These are phyloP conservation scores for Cryphonectria carpinicola DNA, from an alignment of 2,329 filamentous ascomycete genomes.

Conservation along the genomic window DNA sequence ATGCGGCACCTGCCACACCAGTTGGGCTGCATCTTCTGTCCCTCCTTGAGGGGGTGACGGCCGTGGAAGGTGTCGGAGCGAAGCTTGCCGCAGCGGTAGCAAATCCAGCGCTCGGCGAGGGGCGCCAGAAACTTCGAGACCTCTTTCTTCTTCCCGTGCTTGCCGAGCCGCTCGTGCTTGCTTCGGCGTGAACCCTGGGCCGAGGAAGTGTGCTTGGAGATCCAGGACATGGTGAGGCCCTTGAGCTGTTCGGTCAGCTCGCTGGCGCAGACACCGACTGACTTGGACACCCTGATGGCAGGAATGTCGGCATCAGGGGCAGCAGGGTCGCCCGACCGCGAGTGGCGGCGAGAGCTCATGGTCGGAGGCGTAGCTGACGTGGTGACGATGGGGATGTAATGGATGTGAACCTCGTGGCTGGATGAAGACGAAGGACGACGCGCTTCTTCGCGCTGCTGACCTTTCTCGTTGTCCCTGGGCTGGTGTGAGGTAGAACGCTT, in stretches of 20 bases:
- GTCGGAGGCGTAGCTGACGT: constrained; percentile 18
- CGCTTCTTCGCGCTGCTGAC: constrained; percentile 24
- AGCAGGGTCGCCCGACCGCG: constrained; percentile 3
- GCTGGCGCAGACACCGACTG: not conserved
- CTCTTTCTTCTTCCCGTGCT: constrained; percentile 26
- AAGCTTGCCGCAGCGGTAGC: constrained; percentile 46
- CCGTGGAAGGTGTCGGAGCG: constrained; percentile 46
- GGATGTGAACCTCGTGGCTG: constrained; percentile 25
- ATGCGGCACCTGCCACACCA: constrained; percentile 43
- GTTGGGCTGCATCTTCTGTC: constrained; percentile 38
- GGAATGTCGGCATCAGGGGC: constrained; percentile 1
- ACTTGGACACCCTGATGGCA: constrained; percentile 11
- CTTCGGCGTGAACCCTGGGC: constrained; percentile 15
- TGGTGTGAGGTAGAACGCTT: constrained; percentile 10
- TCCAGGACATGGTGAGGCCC: constrained; percentile 11
- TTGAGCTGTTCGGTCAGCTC: constrained; percentile 20
- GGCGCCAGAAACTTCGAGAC: constrained; percentile 16
- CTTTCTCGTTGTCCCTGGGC: constrained; percentile 17
- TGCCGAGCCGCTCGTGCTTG: constrained; percentile 25
- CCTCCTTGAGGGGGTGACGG: constrained; percentile 38
- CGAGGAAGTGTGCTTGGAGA: constrained; percentile 14
- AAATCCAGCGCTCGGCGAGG: constrained; percentile 40
- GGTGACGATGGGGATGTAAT: constrained; percentile 24
- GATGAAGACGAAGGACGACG: constrained; percentile 18
- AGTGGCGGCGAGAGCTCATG: constrained; percentile 2